Percentiles rank a stretch among this genome's conserved stretches.
Conservation (phyloP, 2,329 filamentous ascomycete species). For the Cryphonectria carpinicola region DNA sequence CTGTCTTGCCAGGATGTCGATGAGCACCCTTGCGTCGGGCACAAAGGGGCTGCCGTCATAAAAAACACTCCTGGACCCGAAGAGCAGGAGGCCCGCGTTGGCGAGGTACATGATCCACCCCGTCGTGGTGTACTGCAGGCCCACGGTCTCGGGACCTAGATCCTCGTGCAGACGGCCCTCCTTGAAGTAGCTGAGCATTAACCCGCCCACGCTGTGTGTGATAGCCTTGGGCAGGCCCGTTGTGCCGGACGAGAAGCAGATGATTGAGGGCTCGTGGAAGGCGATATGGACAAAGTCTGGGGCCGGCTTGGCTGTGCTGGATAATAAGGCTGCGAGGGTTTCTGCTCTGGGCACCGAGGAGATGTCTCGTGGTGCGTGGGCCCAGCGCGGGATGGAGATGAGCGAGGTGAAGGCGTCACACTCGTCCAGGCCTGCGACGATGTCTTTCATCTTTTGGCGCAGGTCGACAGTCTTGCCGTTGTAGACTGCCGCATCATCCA, state of each 20-base stretch:
- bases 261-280: conserved; percentile 76
- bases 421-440: conserved; percentile 64
- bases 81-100: conserved; percentile 46
- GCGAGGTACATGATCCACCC: conserved; percentile 89
- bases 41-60: conserved; percentile 32
- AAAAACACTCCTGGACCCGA: conserved; percentile 28
- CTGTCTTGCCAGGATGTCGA: conserved; percentile 19
- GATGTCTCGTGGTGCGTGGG: conserved; percentile 59
- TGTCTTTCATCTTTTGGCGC: conserved; percentile 69
- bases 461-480: conserved; percentile 78
- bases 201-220: conserved; percentile 73
- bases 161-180: conserved; percentile 61
- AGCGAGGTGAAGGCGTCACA: conserved; percentile 65
- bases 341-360: conserved; percentile 52
- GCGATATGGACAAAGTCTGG: conserved; percentile 62
- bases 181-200: conserved; percentile 59
- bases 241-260: conserved; percentile 81
- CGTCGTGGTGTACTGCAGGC: conserved; percentile 66
- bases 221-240: conserved; percentile 87
- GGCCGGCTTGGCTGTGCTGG: conserved; percentile 34
- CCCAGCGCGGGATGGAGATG: conserved; percentile 70
- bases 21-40: conserved; percentile 19
- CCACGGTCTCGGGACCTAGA: conserved; percentile 42
- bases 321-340: conserved; percentile 51
- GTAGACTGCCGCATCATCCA: conserved; percentile 80